phyloP scores from a whole-genome alignment of 2,329 filamentous ascomycete species.

The Colletotrichum sp. region DNA sequence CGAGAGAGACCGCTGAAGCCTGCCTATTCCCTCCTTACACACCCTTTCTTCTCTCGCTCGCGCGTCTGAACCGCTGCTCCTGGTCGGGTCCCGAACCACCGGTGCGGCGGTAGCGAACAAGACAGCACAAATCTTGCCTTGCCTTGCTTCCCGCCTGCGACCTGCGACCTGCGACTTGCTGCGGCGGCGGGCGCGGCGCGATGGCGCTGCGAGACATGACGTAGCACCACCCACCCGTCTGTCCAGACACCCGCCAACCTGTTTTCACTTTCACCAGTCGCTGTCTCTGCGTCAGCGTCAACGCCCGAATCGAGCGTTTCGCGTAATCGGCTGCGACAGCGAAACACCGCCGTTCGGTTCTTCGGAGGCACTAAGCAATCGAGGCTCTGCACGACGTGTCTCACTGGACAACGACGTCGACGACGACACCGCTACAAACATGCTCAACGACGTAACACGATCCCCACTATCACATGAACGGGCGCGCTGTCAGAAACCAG shows the following conservation, averaged over 20 bases:
- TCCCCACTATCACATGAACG: slow-evolving; percentile 16
- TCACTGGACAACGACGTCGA: not conserved
- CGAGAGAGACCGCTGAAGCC: not conserved
- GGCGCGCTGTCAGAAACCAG: not conserved
- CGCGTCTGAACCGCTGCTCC: not conserved
- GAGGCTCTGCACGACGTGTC: slow-evolving; percentile 15
- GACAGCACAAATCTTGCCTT: not conserved
- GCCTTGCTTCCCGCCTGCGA: not conserved
- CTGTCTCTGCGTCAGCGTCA: not conserved
- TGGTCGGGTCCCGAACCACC: slow-evolving; percentile 5
- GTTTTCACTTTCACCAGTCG: not conserved
- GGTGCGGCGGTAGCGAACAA: slow-evolving; percentile 1
- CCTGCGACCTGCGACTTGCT: not conserved
- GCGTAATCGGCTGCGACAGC: not conserved
- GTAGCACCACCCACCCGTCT: not conserved
- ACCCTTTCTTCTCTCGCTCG: not conserved
- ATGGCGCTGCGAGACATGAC: slow-evolving; percentile 3
- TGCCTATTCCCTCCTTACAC: not conserved
- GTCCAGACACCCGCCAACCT: not conserved
- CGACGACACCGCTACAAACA: not conserved
- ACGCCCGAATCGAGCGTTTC: not conserved
- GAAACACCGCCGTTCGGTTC: not conserved
- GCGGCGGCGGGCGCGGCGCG: not conserved
- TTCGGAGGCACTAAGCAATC: not conserved
- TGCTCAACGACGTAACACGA: slow-evolving; percentile 4